phyloP scores from a whole-genome alignment of 169 alveolate genomes.

The Eimeria praecox region DNA sequence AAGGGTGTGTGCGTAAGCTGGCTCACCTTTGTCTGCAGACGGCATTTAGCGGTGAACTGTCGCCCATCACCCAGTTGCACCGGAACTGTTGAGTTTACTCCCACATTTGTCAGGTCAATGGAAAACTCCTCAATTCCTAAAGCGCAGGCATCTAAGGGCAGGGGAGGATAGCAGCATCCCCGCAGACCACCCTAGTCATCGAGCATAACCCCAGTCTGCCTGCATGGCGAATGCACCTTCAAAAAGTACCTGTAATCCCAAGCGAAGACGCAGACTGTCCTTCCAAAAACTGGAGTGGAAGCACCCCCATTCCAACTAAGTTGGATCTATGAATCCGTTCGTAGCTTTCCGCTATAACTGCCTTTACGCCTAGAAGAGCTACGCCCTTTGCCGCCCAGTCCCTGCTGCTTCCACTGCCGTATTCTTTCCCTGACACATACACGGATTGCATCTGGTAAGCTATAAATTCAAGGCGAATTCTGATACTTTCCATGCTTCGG shows the following conservation, averaged over 20 bases:
- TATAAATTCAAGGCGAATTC: slow-evolving; percentile 84
- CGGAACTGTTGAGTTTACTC: slow-evolving; percentile 59
- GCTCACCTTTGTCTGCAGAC: slow-evolving; percentile 87
- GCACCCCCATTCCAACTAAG: slow-evolving; percentile 97
- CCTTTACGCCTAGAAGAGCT: slow-evolving; percentile 95
- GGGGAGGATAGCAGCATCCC: background rate
- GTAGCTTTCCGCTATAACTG: slow-evolving; percentile 96
- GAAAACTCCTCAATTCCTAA: slow-evolving; percentile 77
- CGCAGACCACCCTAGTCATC: background rate
- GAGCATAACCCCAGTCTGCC: background rate
- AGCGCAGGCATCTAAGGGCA: background rate
- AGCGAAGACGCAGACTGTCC: slow-evolving; percentile 94
- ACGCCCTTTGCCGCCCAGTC: slow-evolving; percentile 99
- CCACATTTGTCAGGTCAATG: slow-evolving; percentile 71
- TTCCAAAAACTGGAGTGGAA: slow-evolving; percentile 95
- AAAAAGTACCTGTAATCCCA: slow-evolving; percentile 91
- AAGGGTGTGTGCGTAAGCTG: background rate
- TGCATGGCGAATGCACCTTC: background rate
- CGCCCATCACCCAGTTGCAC: slow-evolving; percentile 81
- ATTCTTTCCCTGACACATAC: slow-evolving; percentile 96
- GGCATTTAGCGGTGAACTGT: slow-evolving; percentile 84
- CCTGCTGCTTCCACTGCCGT: slow-evolving; percentile 98
- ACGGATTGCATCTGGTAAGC: slow-evolving; percentile 57
- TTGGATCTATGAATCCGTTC: slow-evolving; percentile 98
- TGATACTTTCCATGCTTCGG: background rate